Evolutionary conservation across 2,329 filamentous ascomycete genomes (phyloP), one percentile per base, ranked within the genome.

Genomic region (Paecilomyces niveus): DNA sequence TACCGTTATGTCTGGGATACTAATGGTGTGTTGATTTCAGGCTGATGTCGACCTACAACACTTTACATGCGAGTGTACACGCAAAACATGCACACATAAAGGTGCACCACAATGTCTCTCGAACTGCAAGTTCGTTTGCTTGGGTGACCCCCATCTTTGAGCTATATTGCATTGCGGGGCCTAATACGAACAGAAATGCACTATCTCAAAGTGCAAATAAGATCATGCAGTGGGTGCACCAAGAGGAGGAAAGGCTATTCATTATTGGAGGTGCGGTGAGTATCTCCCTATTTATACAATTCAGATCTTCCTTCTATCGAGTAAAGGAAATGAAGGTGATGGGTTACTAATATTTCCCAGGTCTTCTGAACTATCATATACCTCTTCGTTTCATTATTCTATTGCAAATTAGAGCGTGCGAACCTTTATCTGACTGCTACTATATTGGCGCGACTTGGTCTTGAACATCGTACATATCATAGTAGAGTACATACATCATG

Each of bases 121-220:
- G 84, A n/a, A 88, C 91, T 54, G 84, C 87, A 15, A 90, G 90
- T 9, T 89, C 89, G 0, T 80, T 99, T 33, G 93, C 90, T 2
- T 99, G 94, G 94, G 84, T 89, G 53, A 97, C 93, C 3, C 90
- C 92, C 0, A 76, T 89, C 1, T 97, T 97, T 68, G 94, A 99
- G 72, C 85, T 99, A 61, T 99, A 97, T 76, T 95, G 91, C 68
- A 87, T 99, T n/a, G 91, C 92, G 18, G 89, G 90, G 0, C 89
- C 90, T 2, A 87, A 76, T 22, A 81, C 81, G 24, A 80, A 79
- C 55, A 74, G 85, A 50, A 81, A 81, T 57, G 84, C 86, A 10
- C 80, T 99, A 67, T 90, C 90, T 9, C 89, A 93, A 71, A 90
- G 89, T 10, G 93, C 92, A 33, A 96, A 94, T 70, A 88, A 89